Evolutionary conservation across 2,329 filamentous ascomycete species (phyloP).

Genomic region (Fusarium sp.): DNA sequence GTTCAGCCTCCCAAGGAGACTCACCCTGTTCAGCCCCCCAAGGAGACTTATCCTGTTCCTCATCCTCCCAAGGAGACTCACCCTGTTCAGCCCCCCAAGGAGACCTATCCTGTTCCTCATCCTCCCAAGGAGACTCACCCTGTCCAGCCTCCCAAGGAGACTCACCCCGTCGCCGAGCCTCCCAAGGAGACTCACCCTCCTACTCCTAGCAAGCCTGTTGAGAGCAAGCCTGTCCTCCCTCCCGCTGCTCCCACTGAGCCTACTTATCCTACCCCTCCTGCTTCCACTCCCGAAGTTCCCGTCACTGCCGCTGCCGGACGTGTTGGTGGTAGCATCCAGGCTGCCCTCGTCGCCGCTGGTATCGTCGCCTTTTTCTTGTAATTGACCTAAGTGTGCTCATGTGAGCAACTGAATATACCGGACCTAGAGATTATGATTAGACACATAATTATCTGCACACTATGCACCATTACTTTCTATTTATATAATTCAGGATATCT

Average conservation of each 20-base stretch:
- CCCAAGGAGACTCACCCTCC: constrained; percentile 4
- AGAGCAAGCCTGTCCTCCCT: constrained; percentile 12
- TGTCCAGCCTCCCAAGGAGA: constrained; percentile 1
- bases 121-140: constrained; percentile 17
- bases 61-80: constrained; percentile 11
- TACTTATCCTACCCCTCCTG: constrained; percentile 6
- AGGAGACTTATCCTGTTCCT: constrained; percentile 12
- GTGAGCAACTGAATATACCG: constrained; percentile 21
- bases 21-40: neutral
- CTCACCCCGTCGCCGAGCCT: constrained; percentile 1
- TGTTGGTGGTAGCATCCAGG: constrained; percentile 13
- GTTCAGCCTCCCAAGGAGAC: too few relatives aligned
- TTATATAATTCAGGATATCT: neutral
- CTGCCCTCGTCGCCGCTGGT: constrained; percentile 19
- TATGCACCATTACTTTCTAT: constrained; percentile 12
- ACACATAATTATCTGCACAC: constrained; percentile 16
- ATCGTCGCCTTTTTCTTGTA: constrained; percentile 31
- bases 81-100: constrained; percentile 11
- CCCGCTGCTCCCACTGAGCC: neutral
- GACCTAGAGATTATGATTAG: constrained; percentile 16
- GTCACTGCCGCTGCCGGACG: constrained; percentile 24
- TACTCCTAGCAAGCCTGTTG: constrained; percentile 10
- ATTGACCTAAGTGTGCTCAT: constrained; percentile 10
- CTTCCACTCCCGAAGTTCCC: neutral
- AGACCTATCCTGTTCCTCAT: constrained; percentile 9